A percentile compares a stretch with the other conserved stretches of the same genome.
These are phyloP conservation scores for Bipolaris oryzae DNA, from an alignment of 2,329 filamentous ascomycete species.

Conservation along the genomic window DNA sequence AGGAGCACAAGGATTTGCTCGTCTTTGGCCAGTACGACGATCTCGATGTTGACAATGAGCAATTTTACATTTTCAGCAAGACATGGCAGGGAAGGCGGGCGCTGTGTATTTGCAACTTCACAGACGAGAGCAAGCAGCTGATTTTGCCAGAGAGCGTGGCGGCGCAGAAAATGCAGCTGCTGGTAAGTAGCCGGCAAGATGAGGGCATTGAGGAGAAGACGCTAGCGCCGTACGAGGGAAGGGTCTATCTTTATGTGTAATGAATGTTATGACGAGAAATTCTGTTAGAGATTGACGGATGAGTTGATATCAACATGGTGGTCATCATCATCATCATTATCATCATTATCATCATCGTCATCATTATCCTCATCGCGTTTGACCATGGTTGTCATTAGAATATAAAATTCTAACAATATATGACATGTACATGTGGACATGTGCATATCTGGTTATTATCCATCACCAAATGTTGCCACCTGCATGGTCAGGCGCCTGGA, in stretches of 20 bases:
- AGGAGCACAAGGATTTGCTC: constrained; percentile 63
- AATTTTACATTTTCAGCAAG: constrained; percentile 61
- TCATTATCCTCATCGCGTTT: too few species aligned
- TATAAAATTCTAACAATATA: too few species aligned
- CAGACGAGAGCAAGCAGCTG: constrained; percentile 39
- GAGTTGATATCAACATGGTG: too few species aligned
- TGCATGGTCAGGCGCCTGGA: constrained; percentile 38
- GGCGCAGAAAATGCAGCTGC: constrained; percentile 37
- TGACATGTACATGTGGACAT: too few species aligned
- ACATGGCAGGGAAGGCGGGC: constrained; percentile 38
- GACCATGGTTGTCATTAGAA: too few species aligned
- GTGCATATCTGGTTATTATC: background rate
- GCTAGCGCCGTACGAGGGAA: constrained; percentile 38
- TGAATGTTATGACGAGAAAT: background rate
- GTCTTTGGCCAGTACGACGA: constrained; percentile 65
- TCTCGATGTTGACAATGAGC: constrained; percentile 58
- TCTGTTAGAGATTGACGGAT: too few species aligned
- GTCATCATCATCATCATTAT: too few species aligned
- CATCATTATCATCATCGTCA: too few species aligned
- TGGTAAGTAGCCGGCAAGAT: constrained; percentile 31
- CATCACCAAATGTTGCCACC: constrained; percentile 19
- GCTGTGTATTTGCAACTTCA: constrained; percentile 46
- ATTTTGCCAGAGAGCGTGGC: constrained; percentile 39
- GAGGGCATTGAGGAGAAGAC: constrained; percentile 22
- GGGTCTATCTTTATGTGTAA: constrained; percentile 34